Evolutionary conservation across 768 basidiomycete genomes (phyloP), one percentile per base, ranked within the genome.

Genomic region (Candolleomyces eurysporus): DNA sequence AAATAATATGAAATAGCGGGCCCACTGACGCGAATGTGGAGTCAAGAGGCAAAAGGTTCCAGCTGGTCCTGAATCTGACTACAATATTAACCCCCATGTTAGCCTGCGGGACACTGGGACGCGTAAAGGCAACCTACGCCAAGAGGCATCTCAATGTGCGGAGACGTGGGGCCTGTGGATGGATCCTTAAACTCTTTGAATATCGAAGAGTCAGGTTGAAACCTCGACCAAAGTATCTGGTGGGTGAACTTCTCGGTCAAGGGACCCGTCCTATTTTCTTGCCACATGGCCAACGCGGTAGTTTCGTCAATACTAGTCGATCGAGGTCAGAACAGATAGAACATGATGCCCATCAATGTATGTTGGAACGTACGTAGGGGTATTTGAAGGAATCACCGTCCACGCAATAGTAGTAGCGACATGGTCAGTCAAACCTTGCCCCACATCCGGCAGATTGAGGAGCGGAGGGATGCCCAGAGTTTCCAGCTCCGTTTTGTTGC

Each of bases 261-360:
- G 6, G 69, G 69, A 6, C 70, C 71, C 1, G 67, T 67, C 19
- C 63, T 57, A 22, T 55, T 69, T 19, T 49, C 31, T 17, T 67
- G 22, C 70, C 71, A 73, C 58, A 63, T 62, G 2, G 43, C 57
- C 14, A 76, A 40, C 36, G 66, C 65, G 53, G 62, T 61, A 45
- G 64, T 63, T 42, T 66, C 32, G 21, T 56, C 54, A 14, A 56
- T 43, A 19, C 31, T 36, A 54, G n/a, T n/a, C n/a, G n/a, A n/a
- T n/a, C n/a, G n/a, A n/a, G n/a, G n/a, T n/a, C n/a, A n/a, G n/a
- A n/a, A n/a, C n/a, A n/a, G n/a, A n/a, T n/a, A n/a, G n/a, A n/a
- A n/a, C n/a, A n/a, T n/a, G n/a, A n/a, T n/a, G n/a, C n/a, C n/a
- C n/a, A 46, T 9, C 13, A 13, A 19, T 32, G 14, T 32, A 17